phyloP scores from a whole-genome alignment of 345 rosid genomes.

The Lepidium aucheri region DNA sequence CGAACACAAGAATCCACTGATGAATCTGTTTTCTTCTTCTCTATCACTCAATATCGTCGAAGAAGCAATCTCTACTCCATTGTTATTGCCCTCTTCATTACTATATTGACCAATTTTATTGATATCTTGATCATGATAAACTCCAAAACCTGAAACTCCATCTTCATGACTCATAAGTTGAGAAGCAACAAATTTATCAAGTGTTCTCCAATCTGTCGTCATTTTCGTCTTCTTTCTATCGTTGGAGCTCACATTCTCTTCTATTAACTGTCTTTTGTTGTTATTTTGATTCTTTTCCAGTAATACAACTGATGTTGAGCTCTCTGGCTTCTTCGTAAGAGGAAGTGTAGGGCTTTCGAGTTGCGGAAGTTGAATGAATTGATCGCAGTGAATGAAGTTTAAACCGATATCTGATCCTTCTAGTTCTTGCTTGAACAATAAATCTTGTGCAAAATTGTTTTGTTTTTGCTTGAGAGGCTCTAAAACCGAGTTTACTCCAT shows the following conservation, averaged over 20 bases:
- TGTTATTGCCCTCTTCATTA: constrained; percentile 8
- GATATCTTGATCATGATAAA: neutral
- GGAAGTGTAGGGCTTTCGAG: constrained; percentile 81
- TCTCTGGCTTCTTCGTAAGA: constrained; percentile 42
- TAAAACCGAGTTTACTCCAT: constrained; percentile 36
- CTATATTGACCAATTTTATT: neutral
- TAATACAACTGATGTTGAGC: constrained; percentile 18
- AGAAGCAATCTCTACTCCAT: constrained; percentile 13
- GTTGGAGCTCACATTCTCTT: constrained; percentile 21
- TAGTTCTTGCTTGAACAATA: constrained; percentile 68
- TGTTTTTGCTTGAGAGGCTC: constrained; percentile 50
- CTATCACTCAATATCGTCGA: constrained; percentile 43
- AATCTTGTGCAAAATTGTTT: constrained; percentile 33
- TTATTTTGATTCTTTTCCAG: constrained; percentile 17
- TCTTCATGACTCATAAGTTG: constrained; percentile 75
- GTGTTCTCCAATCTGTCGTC: constrained; percentile 84
- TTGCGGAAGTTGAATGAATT: constrained; percentile 79
- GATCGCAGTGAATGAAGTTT: constrained; percentile 44
- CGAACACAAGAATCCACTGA: constrained; percentile 41
- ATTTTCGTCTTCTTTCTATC: constrained; percentile 19
- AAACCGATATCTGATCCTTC: constrained; percentile 45
- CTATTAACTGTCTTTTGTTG: constrained; percentile 6
- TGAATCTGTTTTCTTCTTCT: constrained; percentile 40
- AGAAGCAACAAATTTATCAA: constrained; percentile 93
- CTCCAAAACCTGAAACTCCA: constrained; percentile 27